Evolutionary conservation across 257 asterid species (phyloP), one percentile per base, ranked within the genome.

Genomic region (Petunia axillaris): DNA sequence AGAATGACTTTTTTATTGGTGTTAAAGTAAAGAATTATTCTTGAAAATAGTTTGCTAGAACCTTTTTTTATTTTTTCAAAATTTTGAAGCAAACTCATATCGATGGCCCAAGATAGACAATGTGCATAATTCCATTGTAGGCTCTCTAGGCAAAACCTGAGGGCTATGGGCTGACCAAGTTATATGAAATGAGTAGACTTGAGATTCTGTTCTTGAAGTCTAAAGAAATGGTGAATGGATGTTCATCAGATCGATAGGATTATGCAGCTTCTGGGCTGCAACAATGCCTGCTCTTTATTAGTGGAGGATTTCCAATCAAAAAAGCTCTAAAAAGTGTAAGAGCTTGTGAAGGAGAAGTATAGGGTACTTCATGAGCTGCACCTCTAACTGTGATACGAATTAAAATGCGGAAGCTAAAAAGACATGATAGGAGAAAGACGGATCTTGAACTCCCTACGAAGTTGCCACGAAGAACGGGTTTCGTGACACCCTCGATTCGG

Each of bases 341-440:
- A 40, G 84, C 75, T 75, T 80, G 77, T 11, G 86, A 83, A 8
- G 86, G 86, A 80, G 86, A 83, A 43, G 84, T 83, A 39, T 64
- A 75, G 1, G 86, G 84, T 48, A 80, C 86, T 55, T 79, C 81
- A 50, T 83, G 86, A 46, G 84, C 71, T 58, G 76, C 86, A 58
- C 84, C 86, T 54, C 68, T 80, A 0, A 84, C 77, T 0, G 80
- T 84, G 25, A 25, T 25, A 25, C 25, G 25, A 25, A 25, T 25
- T 25, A 25, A 25, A 25, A 25, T 25, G 25, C 25, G 25, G 25
- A 25, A 25, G 25, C 25, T 25, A 25, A 25, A 25, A 25, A 25
- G 25, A 25, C 25, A 25, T 25, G 25, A 25, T 25, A 25, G 25
- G 25, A 25, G 25, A 25, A 25, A 25, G 25, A 25, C 25, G 25